These are phyloP conservation scores for Oidiodendron maius DNA, from an alignment of 495 filamentous ascomycete species.

Conservation along the genomic window DNA sequence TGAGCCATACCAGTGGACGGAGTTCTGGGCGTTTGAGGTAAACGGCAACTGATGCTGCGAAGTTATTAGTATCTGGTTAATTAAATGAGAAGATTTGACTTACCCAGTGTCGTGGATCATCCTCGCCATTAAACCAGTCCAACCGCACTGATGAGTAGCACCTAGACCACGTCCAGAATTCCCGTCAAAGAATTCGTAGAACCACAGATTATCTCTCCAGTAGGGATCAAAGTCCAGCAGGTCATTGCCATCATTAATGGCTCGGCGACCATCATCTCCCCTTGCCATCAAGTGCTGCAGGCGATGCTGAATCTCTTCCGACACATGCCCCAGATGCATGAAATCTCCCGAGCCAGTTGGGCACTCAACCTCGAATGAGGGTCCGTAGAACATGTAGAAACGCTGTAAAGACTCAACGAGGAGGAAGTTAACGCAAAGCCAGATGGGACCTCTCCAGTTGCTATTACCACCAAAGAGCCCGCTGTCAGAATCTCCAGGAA, in stretches of 20 bases:
- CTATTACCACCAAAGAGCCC: conserved; percentile 94
- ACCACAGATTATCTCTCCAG: conserved; percentile 93
- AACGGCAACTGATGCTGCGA: conserved; percentile 64
- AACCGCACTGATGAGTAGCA: conserved; percentile 92
- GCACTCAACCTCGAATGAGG: conserved; percentile 81
- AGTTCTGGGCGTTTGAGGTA: conserved; percentile 87
- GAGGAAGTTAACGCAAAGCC: conserved; percentile 94
- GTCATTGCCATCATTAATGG: conserved; percentile 77
- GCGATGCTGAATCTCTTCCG: conserved; percentile 92
- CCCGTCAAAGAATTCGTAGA: conserved; percentile 96
- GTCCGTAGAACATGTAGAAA: conserved; percentile 94
- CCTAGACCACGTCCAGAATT: conserved; percentile 85
- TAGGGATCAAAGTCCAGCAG: conserved; percentile 82
- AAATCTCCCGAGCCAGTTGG: conserved; percentile 89
- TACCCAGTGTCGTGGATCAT: conserved; percentile 94
- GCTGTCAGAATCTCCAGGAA: conserved; percentile 91
- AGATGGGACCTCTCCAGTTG: conserved; percentile 93
- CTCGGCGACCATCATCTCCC: conserved; percentile 76
- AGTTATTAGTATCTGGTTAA: conserved; percentile 12
- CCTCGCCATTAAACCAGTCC: conserved; percentile 94
- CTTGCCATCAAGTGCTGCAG: conserved; percentile 86
- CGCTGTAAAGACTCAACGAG: conserved; percentile 86
- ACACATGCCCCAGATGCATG: conserved; percentile 96
- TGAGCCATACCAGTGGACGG: conserved; percentile 76
- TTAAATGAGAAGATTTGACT: conserved; percentile 22